Base-by-base conservation (phyloP, 2,329 filamentous ascomycete species). In the Pseudocercospora vitis region DNA sequence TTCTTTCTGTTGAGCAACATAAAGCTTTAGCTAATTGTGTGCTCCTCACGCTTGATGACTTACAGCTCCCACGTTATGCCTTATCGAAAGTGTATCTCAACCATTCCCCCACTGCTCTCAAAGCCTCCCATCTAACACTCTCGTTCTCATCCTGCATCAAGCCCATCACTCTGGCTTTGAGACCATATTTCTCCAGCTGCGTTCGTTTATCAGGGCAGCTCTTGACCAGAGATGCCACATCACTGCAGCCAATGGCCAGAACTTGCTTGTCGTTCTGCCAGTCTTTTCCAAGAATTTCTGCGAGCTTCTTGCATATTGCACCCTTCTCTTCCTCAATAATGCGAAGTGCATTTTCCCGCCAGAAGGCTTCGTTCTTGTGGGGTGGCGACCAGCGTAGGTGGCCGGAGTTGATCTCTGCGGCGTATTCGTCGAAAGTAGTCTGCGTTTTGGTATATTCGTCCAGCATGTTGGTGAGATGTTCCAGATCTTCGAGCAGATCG, bases 341-440 rank as follows among this genome's bases (percentile, higher is more conserved):
- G 66, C 86, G 87, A 54, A 88, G 84, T 6, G 91, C 89, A 65
- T 96, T 96, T 65, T 96, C 91, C 37, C 85, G 84, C 91, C 91
- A 96, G 76, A 96, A 96, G 4, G 86, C 82, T 40, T 85, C 80
- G 75, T 87, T 92, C 64, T 88, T 86, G 74, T 96, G 91, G 32
- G 91, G 91, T 24, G 91, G 91, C 4, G 89, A 94, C 91, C 91
- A 96, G 67, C 90, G 86, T 51, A 96, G 80, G 69, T 96, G 91
- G 29, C 91, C 91, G 2, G 88, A 86, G 65, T 88, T 82, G 47
- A 96, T 81, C 73, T 96, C 91, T 52, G 88, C 88, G 4, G 90
- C 84, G 70, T 88, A 86, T 63, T 84, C 77, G 63, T 85, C 82
- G 59, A 86, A 84, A 0, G 83, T 86, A 1, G 82, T 86, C 62